Conservation (phyloP, 2,329 filamentous ascomycete species). For the Aspergillus arachidicola region DNA sequence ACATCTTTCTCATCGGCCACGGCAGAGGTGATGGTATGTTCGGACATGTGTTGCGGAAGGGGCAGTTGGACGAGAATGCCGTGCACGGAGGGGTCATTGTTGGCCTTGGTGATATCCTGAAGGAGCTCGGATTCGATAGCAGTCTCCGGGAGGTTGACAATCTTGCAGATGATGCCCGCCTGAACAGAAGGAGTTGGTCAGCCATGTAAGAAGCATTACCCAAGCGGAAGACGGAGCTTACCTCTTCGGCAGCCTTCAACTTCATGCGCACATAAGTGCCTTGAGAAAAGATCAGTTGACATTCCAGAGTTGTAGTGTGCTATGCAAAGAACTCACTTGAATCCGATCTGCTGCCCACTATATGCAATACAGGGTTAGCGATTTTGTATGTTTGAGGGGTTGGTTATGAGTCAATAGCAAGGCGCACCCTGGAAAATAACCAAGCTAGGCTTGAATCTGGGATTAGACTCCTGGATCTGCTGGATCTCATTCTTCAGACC, state of each 20-base stretch:
- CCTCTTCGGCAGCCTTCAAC: slow-evolving; percentile 92
- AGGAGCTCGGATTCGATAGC: slow-evolving; percentile 85
- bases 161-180: slow-evolving; percentile 87
- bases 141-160: slow-evolving; percentile 79
- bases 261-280: slow-evolving; percentile 99
- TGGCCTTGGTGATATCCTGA: slow-evolving; percentile 76
- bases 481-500: slow-evolving; percentile 77
- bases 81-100: slow-evolving; percentile 83
- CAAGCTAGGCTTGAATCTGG: slow-evolving; percentile 83
- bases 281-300: slow-evolving; percentile 43
- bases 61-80: slow-evolving; percentile 94
- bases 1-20: slow-evolving; percentile 96
- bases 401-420: neutral
- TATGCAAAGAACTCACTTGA: slow-evolving; percentile 65
- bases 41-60: slow-evolving; percentile 83
- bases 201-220: neutral
- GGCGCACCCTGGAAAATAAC: slow-evolving; percentile 88
- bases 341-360: slow-evolving; percentile 90
- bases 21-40: slow-evolving; percentile 85
- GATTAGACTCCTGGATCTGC: slow-evolving; percentile 77
- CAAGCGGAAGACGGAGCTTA: slow-evolving; percentile 42
- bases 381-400: neutral
- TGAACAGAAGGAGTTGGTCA: slow-evolving; percentile 37
- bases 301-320: neutral
- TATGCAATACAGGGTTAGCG: slow-evolving; percentile 11